Evolutionary conservation across 306 rosid species (phyloP).

Genomic region (Abrus precatorius): DNA sequence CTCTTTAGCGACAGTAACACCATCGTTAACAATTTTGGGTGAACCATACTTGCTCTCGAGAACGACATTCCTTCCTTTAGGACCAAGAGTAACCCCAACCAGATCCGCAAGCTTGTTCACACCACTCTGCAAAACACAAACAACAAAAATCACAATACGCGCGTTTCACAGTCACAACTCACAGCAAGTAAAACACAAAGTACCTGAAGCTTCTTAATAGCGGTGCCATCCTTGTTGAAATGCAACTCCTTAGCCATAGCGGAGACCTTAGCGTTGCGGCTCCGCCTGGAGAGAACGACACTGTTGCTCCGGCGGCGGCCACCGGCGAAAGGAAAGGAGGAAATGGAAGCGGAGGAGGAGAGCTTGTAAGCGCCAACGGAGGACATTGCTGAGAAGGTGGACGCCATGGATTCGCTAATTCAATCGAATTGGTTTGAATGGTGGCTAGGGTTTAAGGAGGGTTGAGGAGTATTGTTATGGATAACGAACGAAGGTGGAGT

Average conservation of each 20-base stretch:
- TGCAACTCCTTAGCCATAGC: constrained; percentile 98
- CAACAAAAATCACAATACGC: neutral
- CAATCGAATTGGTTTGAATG: neutral
- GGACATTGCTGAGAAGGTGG: constrained; percentile 77
- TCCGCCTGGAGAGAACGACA: constrained; percentile 54
- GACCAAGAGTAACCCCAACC: constrained; percentile 99
- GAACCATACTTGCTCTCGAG: constrained; percentile 99
- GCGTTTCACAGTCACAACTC: neutral
- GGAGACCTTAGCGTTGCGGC: constrained; percentile 60
- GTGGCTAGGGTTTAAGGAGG: constrained; percentile 41
- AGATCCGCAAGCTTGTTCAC: constrained; percentile 99
- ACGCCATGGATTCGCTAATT: constrained; percentile 65
- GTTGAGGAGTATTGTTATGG: constrained; percentile 30
- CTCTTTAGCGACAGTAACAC: constrained; percentile 99
- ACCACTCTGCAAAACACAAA: constrained; percentile 66
- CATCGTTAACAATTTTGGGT: constrained; percentile 96
- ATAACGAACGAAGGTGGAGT: constrained; percentile 21
- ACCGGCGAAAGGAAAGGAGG: constrained; percentile 60
- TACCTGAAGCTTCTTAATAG: constrained; percentile 84
- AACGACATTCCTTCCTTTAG: constrained; percentile 98
- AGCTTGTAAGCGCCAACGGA: constrained; percentile 64
- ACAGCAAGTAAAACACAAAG: neutral
- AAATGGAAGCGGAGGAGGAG: constrained; percentile 74
- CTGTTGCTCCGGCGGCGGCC: constrained; percentile 57
- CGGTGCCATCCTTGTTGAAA: constrained; percentile 92